phyloP scores from a whole-genome alignment of 1,284 basidiomycete species.

The Volvariella surrecta region DNA sequence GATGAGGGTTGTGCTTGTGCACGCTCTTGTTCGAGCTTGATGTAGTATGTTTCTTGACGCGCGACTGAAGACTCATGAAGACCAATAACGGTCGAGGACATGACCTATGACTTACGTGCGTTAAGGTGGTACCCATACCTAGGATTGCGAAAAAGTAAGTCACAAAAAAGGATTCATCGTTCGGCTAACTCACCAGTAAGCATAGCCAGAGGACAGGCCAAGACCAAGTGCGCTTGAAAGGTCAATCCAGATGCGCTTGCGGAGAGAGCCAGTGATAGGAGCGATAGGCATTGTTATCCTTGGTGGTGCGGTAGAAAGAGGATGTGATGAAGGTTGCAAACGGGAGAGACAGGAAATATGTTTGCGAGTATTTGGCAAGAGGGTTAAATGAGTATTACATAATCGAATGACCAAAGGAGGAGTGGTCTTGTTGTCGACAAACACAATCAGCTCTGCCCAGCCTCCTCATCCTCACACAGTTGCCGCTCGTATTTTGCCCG shows the following conservation, averaged over 20 bases:
- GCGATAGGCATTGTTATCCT: slow-evolving; percentile 59
- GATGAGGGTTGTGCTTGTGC: slow-evolving; percentile 22
- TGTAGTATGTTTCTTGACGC: slow-evolving; percentile 74
- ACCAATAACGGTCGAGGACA: not conserved
- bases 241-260: slow-evolving; percentile 83
- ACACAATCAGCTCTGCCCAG: slow-evolving; percentile 6
- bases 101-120: slow-evolving; percentile 40
- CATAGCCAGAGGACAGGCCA: slow-evolving; percentile 62
- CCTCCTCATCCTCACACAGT: slow-evolving; percentile 10
- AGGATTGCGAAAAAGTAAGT: slow-evolving; percentile 11
- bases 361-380: no score
- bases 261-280: slow-evolving; percentile 83
- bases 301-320: slow-evolving; percentile 8
- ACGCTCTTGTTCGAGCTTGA: slow-evolving; percentile 67
- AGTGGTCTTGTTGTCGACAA: not conserved
- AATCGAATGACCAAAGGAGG: no score
- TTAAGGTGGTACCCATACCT: slow-evolving; percentile 81
- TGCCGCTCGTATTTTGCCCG: slow-evolving; percentile 5
- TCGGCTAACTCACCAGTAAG: slow-evolving; percentile 59
- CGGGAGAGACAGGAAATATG: slow-evolving; percentile 3
- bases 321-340: slow-evolving; percentile 14
- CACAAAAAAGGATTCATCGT: slow-evolving; percentile 12
- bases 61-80: slow-evolving; percentile 44
- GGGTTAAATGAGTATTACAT: no score
- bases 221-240: slow-evolving; percentile 64